A percentile compares a stretch with the other conserved stretches of the same genome.
Conservation (phyloP, 2,329 filamentous ascomycete species). For the Salinomyces thailandicus region DNA sequence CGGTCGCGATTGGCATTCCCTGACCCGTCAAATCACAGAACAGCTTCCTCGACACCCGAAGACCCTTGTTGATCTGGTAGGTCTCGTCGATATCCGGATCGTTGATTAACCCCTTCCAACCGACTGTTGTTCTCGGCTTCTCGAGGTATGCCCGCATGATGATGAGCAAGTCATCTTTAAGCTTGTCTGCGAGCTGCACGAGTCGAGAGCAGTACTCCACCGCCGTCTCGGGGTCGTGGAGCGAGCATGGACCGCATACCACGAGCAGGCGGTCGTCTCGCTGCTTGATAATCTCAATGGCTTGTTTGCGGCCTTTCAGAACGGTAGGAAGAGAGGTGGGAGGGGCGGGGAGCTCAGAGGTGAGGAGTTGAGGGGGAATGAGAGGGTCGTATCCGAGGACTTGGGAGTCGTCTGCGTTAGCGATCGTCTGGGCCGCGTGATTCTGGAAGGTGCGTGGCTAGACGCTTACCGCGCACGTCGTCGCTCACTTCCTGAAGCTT, state of each 20-base stretch:
- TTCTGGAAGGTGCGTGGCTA: constrained; percentile 4
- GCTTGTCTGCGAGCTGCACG: constrained; percentile 64
- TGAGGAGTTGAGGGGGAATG: constrained; percentile 77
- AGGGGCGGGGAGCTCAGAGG: constrained; percentile 67
- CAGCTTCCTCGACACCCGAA: constrained; percentile 82
- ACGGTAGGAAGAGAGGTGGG: constrained; percentile 55
- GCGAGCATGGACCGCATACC: constrained; percentile 89
- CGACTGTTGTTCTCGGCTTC: constrained; percentile 95
- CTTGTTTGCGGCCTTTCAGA: constrained; percentile 57
- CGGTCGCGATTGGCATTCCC: constrained; percentile 90
- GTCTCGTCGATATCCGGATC: constrained; percentile 95
- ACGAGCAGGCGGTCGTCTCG: constrained; percentile 81
- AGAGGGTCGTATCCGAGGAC: constrained; percentile 90
- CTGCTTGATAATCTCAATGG: constrained; percentile 66
- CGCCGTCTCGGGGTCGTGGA: constrained; percentile 83
- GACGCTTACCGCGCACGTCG: constrained; percentile 43
- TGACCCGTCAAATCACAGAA: constrained; percentile 79
- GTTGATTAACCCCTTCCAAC: constrained; percentile 99
- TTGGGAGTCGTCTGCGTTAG: constrained; percentile 35
- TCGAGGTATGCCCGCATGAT: constrained; percentile 99
- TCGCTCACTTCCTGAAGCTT: constrained; percentile 28
- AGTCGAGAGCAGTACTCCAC: constrained; percentile 79
- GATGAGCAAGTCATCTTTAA: constrained; percentile 74
- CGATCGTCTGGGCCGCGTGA: constrained; percentile 10
- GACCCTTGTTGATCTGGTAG: constrained; percentile 98